Base-by-base conservation (phyloP, 495 filamentous ascomycete genomes). In the Cercophora samala region DNA sequence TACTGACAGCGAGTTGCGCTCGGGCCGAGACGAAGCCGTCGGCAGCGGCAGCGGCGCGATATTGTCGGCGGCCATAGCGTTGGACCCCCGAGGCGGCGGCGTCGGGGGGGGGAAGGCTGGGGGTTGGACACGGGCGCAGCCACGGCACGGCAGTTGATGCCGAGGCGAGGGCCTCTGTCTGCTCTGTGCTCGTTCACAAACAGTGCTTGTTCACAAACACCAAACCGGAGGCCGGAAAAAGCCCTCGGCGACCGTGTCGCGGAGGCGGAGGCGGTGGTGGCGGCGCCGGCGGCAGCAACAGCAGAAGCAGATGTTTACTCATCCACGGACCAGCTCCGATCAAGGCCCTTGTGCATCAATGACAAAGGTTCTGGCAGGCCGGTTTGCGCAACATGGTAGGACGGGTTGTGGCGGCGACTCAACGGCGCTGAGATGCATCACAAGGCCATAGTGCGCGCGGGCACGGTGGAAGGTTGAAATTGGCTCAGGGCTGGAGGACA, bases 371-470 rank as follows among this genome's bases (percentile, higher is more conserved):
- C 53, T 65, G 26, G 51, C 66, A 68, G 62, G 68, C 67, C 66
- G 64, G 63, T 69, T 66, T 69, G 69, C 69, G 70, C 73, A 76
- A 76, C 75, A 77, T 74, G 67, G 65, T 75, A 70, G 66, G 62
- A 24, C 46, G 46, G n/a, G 64, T 22, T 54, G 60, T 60, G 62
- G 59, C 64, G 66, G 70, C 68, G 66, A 64, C 55, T 65, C 65
- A 64, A 46, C 64, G 65, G 65, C 21, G 67, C 67, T 58, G 65
- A 42, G 68, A 75, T 73, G 75, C 75, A 76, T 77, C 69, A 77
- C 75, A 75, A 68, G 58, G 66, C 74, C 75, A 76, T 77, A 52
- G 62, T 64, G 61, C 66, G 58, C 56, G 60, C 63, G 62, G 37
- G 69, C 64, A 63, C 65, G 56, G 55, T 18, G 61, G 64, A 32